Conservation (phyloP, 2,329 filamentous ascomycete genomes). For the Rugonectria rugulosa region DNA sequence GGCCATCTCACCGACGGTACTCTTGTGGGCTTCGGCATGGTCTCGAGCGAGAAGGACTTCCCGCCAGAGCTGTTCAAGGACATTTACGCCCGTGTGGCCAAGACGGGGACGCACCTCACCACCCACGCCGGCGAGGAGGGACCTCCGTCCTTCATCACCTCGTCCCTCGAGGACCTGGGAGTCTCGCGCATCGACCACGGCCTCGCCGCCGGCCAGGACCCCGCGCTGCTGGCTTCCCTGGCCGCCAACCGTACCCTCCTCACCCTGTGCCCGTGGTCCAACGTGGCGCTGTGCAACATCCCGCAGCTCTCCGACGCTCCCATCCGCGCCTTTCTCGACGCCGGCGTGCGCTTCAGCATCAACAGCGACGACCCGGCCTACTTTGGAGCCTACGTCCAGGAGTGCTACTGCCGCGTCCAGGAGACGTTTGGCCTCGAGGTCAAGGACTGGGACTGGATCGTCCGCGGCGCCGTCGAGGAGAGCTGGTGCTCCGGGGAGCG, state of each 20-base stretch:
- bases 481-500: conserved; percentile 74
- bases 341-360: conserved; percentile 72
- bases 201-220: conserved; percentile 68
- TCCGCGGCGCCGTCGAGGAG: conserved; percentile 66
- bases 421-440: conserved; percentile 70
- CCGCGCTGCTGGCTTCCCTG: conserved; percentile 64
- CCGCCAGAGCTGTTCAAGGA: conserved; percentile 67
- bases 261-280: conserved; percentile 77
- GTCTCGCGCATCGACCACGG: conserved; percentile 79
- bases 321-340: conserved; percentile 68
- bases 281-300: conserved; percentile 57
- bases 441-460: conserved; percentile 73
- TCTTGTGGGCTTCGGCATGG: conserved; percentile 71
- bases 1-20: conserved; percentile 59
- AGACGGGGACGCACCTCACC: conserved; percentile 65
- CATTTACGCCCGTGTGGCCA: conserved; percentile 61
- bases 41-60: conserved; percentile 67
- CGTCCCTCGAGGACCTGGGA: conserved; percentile 67
- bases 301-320: conserved; percentile 52
- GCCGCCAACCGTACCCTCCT: conserved; percentile 66
- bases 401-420: conserved; percentile 78
- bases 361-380: conserved; percentile 80
- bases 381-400: conserved; percentile 77
- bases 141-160: conserved; percentile 69
- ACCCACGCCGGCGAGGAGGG: conserved; percentile 82